These are phyloP conservation scores for Ilyonectria mors-panacis DNA, from an alignment of 2,329 filamentous ascomycete species.

Conservation along the genomic window DNA sequence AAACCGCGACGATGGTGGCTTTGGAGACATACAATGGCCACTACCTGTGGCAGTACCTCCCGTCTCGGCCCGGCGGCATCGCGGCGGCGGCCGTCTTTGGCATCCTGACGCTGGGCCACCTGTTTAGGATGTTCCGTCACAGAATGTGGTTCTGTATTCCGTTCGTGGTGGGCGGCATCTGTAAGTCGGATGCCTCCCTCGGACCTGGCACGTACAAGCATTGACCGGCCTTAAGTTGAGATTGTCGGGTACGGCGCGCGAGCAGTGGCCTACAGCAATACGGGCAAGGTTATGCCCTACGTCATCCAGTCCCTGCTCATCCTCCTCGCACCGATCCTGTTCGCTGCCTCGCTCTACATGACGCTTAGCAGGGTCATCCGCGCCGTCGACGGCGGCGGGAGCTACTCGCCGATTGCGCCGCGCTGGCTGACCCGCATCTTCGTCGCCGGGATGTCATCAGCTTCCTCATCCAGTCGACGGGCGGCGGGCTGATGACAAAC, in stretches of 20 bases:
- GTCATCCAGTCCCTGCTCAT: slow-evolving; percentile 57
- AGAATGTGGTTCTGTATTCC: slow-evolving; percentile 65
- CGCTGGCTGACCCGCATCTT: slow-evolving; percentile 51
- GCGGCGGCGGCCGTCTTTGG: slow-evolving; percentile 62
- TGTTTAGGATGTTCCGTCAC: slow-evolving; percentile 57
- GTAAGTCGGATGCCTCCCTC: slow-evolving; percentile 51
- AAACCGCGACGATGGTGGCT: no score
- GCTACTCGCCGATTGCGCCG: slow-evolving; percentile 38
- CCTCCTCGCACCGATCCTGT: slow-evolving; percentile 60
- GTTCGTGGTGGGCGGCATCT: slow-evolving; percentile 60
- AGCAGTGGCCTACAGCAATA: slow-evolving; percentile 51
- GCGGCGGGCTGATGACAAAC: slow-evolving; percentile 48
- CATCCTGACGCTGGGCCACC: slow-evolving; percentile 58
- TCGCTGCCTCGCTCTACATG: slow-evolving; percentile 64
- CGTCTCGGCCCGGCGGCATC: slow-evolving; percentile 61
- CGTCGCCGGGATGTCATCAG: slow-evolving; percentile 49
- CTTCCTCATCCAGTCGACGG: slow-evolving; percentile 49
- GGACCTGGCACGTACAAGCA: background rate
- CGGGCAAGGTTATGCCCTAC: slow-evolving; percentile 55
- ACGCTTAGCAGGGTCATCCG: slow-evolving; percentile 57
- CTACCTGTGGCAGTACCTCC: slow-evolving; percentile 49
- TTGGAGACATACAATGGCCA: slow-evolving; percentile 41
- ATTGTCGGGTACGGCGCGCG: slow-evolving; percentile 57
- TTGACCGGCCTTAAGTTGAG: slow-evolving; percentile 45
- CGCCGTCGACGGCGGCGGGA: slow-evolving; percentile 43